Conservation (phyloP, 2,329 filamentous ascomycete species). For the Pseudocercospora fijiensis region DNA sequence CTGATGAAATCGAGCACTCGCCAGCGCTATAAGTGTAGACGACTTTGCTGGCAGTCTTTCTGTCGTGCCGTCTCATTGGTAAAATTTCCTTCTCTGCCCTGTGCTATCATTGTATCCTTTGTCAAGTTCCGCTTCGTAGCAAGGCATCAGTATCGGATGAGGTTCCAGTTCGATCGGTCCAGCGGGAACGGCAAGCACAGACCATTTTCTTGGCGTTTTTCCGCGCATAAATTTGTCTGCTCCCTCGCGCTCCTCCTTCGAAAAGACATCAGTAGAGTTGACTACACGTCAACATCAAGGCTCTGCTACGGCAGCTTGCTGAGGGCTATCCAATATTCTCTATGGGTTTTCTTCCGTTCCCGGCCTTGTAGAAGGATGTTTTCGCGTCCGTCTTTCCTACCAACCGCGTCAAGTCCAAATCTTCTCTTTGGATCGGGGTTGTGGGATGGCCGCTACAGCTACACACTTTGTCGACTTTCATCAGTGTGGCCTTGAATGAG, state of each 20-base stretch:
- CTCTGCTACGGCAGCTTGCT: slow-evolving; percentile 31
- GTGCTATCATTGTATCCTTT: background rate
- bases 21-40: no score
- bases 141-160: background rate
- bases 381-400: slow-evolving; percentile 29
- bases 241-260: slow-evolving; percentile 18
- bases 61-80: background rate
- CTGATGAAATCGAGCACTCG: no score
- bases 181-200: background rate
- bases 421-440: slow-evolving; percentile 27
- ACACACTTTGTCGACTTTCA: background rate
- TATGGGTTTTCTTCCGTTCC: slow-evolving; percentile 32
- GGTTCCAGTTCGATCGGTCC: background rate
- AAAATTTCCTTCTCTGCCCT: background rate
- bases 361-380: slow-evolving; percentile 29
- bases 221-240: background rate
- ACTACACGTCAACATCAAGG: slow-evolving; percentile 27
- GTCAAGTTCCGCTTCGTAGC: background rate
- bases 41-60: background rate
- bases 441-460: slow-evolving; percentile 31
- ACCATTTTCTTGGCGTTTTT: background rate
- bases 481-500: background rate
- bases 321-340: slow-evolving; percentile 27
- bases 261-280: slow-evolving; percentile 28
- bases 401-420: slow-evolving; percentile 25